Evolutionary conservation across 768 basidiomycete species (phyloP), one percentile per base, ranked within the genome.

Genomic region (Mycena metata): DNA sequence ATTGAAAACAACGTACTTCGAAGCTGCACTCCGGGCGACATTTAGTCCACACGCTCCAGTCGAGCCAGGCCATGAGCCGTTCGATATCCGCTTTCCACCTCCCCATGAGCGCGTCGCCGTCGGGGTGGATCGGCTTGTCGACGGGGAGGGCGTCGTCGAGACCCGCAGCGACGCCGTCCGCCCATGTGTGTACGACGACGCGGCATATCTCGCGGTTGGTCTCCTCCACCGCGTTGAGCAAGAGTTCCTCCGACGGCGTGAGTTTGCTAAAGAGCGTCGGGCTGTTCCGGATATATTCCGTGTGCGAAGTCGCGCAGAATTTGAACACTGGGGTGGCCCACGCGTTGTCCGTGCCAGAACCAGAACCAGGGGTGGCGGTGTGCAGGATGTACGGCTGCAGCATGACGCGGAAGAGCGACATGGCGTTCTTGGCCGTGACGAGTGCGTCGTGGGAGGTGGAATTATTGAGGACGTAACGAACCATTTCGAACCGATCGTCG

Each of bases 261-360:
- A 73, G 66, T 5, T 26, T 59, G 21, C 36, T 15, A 30, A 46
- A 45, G 6, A 82, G 66, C 11, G 65, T 9, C 1, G 63, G 8
- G 4, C 64, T 55, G 26, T 61, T 54, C 12, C 66, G 61, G 39
- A 81, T 69, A 52, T 75, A 74, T 13, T 64, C 62, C 5, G 78
- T 79, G 69, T 82, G 81, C 7, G 79, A 74, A 0, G 75, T 75
- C 4, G 79, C 73, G 50, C 83, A 84, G 12, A 74, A 60, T 58
- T 76, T 66, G 67, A 76, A 83, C 0, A 80, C 74, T 5, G 80
- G 79, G 0, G 71, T 43, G n/a, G 83, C 83, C 83, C 83, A 84
- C 13, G 69, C 21, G 19, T 73, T 60, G 21, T 70, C 64, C 3
- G 41, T 41, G 45, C 55, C 42, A 3, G 59, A n/a, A n/a, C n/a